Base-by-base conservation (phyloP, 2,329 filamentous ascomycete species). In the Exophiala oligosperma region DNA sequence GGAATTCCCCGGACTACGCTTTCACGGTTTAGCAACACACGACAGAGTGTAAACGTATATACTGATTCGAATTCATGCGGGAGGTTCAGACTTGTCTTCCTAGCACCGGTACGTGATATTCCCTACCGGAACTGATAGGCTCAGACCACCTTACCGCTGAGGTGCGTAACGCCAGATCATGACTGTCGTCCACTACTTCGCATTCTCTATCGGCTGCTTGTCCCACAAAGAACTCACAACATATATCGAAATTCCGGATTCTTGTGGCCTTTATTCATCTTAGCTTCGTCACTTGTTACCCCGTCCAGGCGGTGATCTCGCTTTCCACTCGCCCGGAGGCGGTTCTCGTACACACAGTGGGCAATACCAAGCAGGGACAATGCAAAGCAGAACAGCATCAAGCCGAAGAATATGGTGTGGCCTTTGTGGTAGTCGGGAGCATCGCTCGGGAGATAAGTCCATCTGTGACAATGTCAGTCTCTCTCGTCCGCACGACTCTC, bases 381-480 rank as follows among this genome's bases (percentile, higher is more conserved):
- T 26, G 28, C 52, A 9, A 65, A 44, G 8, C 61, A 59, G 32
- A 65, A 40, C 29, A 63, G 48, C 56, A 62, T 59, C 3, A 58
- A 53, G 0, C 72, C 79, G 8, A 83, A 75, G 49, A 81, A 79
- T 14, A 82, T 71, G 2, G 75, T 73, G 64, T 83, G 80, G 0
- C 81, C 81, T 2, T 82, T 75, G 3, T 76, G 72, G 60, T 82
- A 84, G 14, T 74, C 72, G 0, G 81, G 81, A 1, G 73, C 71
- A 62, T 82, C 80, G 49, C 72, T 67, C 0, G 57, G 40, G 6
- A 65, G 56, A 35, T 65, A 65, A n/a, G 61, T 56, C 63, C 63
- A 65, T 44, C 56, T 56, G 35, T 47, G 6, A 29, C 7, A 53
- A 32, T 9, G 54, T 62, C 56, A 56, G 49, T 41, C 12, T 23